Evolutionary conservation across 2,329 filamentous ascomycete genomes (phyloP).

Genomic region (Lachnellula willkommii): DNA sequence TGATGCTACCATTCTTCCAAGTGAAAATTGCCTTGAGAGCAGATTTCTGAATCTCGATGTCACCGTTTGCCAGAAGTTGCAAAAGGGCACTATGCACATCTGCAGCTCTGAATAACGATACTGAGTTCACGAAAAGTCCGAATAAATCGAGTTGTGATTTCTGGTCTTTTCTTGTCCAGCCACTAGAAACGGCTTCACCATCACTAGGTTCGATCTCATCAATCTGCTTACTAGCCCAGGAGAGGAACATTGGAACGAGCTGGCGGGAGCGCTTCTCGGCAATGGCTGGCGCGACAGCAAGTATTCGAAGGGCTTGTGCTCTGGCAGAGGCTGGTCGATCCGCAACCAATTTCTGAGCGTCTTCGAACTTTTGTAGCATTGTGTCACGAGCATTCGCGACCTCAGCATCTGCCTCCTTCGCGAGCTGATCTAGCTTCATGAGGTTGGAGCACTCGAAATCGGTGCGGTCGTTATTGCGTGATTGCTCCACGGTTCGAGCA

Average conservation of each 20-base stretch:
- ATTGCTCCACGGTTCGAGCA: slow-evolving; percentile 32
- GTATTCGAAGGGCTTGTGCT: slow-evolving; percentile 71
- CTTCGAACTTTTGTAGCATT: slow-evolving; percentile 60
- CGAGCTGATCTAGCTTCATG: slow-evolving; percentile 49
- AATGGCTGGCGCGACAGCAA: slow-evolving; percentile 66
- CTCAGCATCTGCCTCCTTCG: slow-evolving; percentile 47
- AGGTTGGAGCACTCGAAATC: slow-evolving; percentile 85
- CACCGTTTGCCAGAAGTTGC: slow-evolving; percentile 75
- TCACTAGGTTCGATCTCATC: slow-evolving; percentile 30
- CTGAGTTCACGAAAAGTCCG: slow-evolving; percentile 79
- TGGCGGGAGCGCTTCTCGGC: slow-evolving; percentile 82
- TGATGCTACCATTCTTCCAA: slow-evolving; percentile 77
- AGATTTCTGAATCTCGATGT: slow-evolving; percentile 80
- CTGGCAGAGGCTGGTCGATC: slow-evolving; percentile 54
- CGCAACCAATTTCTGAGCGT: slow-evolving; percentile 52
- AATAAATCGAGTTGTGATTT: slow-evolving; percentile 79
- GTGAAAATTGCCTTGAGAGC: slow-evolving; percentile 79
- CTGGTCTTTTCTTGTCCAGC: slow-evolving; percentile 74
- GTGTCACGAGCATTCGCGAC: slow-evolving; percentile 50
- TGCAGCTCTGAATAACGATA: slow-evolving; percentile 69
- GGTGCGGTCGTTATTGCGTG: slow-evolving; percentile 44
- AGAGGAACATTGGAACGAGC: slow-evolving; percentile 79
- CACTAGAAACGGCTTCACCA: slow-evolving; percentile 34
- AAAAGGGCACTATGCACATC: slow-evolving; percentile 74
- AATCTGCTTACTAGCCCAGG: slow-evolving; percentile 60